phyloP scores from a whole-genome alignment of 345 rosid species.

The Lepidium africanum region DNA sequence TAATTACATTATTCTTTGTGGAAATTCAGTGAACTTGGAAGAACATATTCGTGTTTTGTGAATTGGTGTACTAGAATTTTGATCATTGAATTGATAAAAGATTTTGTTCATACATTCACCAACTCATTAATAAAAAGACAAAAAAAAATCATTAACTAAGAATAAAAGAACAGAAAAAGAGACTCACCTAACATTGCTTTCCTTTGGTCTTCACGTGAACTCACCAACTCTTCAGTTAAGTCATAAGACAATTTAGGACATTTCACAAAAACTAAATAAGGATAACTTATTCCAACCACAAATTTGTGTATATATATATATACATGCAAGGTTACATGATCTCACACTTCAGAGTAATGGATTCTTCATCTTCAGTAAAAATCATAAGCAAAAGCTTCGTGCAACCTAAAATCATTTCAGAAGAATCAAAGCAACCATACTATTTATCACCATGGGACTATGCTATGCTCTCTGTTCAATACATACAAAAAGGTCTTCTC shows the following conservation, averaged over 20 bases:
- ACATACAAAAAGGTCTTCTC: conserved; percentile 65
- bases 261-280: too few relatives aligned
- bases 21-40: too few relatives aligned
- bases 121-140: background rate
- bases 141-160: background rate
- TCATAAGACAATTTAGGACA: too few relatives aligned
- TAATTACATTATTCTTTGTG: background rate
- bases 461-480: conserved; percentile 52
- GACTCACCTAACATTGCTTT: too few relatives aligned
- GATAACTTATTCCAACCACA: too few relatives aligned
- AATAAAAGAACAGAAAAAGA: background rate
- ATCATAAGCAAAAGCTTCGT: conserved; percentile 4
- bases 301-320: background rate
- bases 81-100: too few relatives aligned
- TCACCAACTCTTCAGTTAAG: too few relatives aligned
- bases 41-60: too few relatives aligned
- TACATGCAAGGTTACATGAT: background rate
- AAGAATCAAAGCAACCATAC: conserved; percentile 40
- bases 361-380: conserved; percentile 18
- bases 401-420: conserved; percentile 32
- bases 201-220: too few relatives aligned
- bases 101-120: background rate
- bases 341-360: background rate
- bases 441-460: conserved; percentile 69
- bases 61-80: too few relatives aligned